Conservation (phyloP, 2,329 filamentous ascomycete species). For the Chrysosporium queenslandicum region DNA sequence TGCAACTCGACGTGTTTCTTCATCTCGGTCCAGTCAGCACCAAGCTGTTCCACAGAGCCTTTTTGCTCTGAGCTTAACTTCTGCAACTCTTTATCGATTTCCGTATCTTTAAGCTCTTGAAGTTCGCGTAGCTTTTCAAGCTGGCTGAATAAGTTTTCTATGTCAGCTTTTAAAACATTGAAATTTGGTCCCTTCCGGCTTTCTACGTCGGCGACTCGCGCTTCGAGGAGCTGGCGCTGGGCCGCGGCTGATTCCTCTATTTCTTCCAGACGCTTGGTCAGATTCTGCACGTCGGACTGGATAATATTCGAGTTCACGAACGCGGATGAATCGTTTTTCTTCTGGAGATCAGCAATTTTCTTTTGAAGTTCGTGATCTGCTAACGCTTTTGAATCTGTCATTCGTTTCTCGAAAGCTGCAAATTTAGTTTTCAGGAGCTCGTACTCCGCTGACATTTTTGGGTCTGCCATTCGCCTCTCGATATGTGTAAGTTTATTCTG, state of each 20-base stretch:
- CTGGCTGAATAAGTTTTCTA: constrained; percentile 7
- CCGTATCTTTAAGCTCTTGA: constrained; percentile 1
- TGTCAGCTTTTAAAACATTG: background rate
- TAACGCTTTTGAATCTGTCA: too few relatives aligned
- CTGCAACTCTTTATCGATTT: constrained; percentile 8
- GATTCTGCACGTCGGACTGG: background rate
- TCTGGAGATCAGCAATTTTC: too few relatives aligned
- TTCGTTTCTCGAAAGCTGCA: too few relatives aligned
- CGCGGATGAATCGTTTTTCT: too few relatives aligned
- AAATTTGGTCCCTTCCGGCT: constrained; percentile 2
- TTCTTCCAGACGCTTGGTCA: background rate
- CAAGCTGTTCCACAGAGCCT: background rate
- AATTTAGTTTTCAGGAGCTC: too few relatives aligned
- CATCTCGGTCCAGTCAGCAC: background rate
- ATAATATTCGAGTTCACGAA: background rate
- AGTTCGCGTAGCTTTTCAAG: constrained; percentile 9
- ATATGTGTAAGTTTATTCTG: too few relatives aligned
- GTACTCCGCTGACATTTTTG: too few relatives aligned
- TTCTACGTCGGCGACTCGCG: background rate
- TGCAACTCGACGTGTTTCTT: background rate
- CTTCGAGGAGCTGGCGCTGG: background rate
- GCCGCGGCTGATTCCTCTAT: background rate
- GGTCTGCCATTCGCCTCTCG: too few relatives aligned
- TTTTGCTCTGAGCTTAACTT: background rate
- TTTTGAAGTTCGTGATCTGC: too few relatives aligned